phyloP scores from a whole-genome alignment of 495 filamentous ascomycete species.

The Penicillium verhagenii region DNA sequence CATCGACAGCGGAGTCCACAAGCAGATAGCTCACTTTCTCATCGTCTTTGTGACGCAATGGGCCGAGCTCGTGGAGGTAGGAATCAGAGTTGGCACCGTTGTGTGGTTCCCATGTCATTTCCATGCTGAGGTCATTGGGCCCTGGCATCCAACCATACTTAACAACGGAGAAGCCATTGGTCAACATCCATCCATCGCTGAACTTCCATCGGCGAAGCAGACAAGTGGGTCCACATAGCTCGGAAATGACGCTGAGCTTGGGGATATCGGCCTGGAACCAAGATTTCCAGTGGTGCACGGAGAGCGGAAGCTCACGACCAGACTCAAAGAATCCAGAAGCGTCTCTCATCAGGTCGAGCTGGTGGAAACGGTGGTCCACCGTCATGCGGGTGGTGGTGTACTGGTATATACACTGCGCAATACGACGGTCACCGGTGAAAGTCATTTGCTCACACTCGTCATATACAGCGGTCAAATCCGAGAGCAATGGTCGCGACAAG shows the following conservation, averaged over 20 bases:
- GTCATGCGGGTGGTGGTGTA: constrained; percentile 50
- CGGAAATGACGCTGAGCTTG: constrained; percentile 46
- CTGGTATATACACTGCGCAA: constrained; percentile 53
- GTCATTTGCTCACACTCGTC: constrained; percentile 40
- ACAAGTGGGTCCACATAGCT: constrained; percentile 55
- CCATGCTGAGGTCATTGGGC: constrained; percentile 37
- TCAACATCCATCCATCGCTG: constrained; percentile 53
- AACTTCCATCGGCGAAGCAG: constrained; percentile 59
- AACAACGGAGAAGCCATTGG: constrained; percentile 56
- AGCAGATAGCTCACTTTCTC: constrained; percentile 38
- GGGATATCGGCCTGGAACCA: constrained; percentile 55
- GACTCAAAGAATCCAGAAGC: constrained; percentile 57
- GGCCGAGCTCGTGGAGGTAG: constrained; percentile 44
- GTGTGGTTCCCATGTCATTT: constrained; percentile 47
- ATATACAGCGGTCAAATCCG: constrained; percentile 34
- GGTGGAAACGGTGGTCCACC: constrained; percentile 51
- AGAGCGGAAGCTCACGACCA: constrained; percentile 47
- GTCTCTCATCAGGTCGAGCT: constrained; percentile 52
- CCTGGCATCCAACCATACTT: constrained; percentile 44
- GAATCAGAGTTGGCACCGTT: constrained; percentile 39
- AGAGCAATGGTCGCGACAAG: constrained; percentile 50
- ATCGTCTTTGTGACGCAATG: constrained; percentile 39
- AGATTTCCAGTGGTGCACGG: constrained; percentile 60
- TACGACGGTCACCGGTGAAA: constrained; percentile 46
- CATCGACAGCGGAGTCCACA: constrained; percentile 31